Evolutionary conservation across 2,329 filamentous ascomycete species (phyloP).

Genomic region (Penicillium sumatraense): DNA sequence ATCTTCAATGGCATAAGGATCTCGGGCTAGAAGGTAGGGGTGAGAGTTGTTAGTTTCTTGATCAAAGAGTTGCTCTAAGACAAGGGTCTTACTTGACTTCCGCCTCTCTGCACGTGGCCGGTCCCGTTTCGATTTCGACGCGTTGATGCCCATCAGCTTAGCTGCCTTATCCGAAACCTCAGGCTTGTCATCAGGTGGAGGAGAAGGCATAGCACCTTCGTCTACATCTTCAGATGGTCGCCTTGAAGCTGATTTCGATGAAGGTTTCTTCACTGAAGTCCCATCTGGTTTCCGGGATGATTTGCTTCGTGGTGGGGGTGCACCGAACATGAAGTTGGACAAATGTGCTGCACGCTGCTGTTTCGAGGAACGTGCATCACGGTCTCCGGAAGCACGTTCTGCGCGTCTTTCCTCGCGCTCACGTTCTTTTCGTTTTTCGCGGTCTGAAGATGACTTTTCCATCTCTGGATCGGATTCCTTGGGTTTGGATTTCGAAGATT

Average conservation of each 20-base stretch:
- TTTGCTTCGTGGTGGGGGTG: slow-evolving; percentile 66
- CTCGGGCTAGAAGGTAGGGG: slow-evolving; percentile 40
- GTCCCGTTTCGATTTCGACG: slow-evolving; percentile 49
- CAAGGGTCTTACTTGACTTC: slow-evolving; percentile 36
- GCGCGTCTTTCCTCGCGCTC: slow-evolving; percentile 44
- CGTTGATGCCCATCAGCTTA: slow-evolving; percentile 69
- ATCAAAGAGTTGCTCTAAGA: neutral
- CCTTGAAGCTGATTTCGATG: slow-evolving; percentile 61
- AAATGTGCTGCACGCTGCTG: slow-evolving; percentile 63
- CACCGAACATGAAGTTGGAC: slow-evolving; percentile 68
- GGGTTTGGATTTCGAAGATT: slow-evolving; percentile 65
- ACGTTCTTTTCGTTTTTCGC: slow-evolving; percentile 58
- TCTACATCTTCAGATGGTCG: slow-evolving; percentile 71
- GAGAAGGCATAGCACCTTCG: slow-evolving; percentile 67
- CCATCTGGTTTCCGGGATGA: slow-evolving; percentile 67
- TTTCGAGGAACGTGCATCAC: slow-evolving; percentile 54
- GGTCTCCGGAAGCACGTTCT: slow-evolving; percentile 31
- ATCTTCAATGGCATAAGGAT: slow-evolving; percentile 68
- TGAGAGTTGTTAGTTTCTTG: neutral
- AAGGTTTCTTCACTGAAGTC: slow-evolving; percentile 56
- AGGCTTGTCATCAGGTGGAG: slow-evolving; percentile 70
- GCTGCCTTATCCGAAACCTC: slow-evolving; percentile 76
- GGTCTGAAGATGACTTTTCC: slow-evolving; percentile 77
- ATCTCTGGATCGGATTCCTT: slow-evolving; percentile 60
- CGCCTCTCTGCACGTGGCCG: slow-evolving; percentile 59